Evolutionary conservation across 129 eudicot species (phyloP).

Genomic region (Arctium lappa): DNA sequence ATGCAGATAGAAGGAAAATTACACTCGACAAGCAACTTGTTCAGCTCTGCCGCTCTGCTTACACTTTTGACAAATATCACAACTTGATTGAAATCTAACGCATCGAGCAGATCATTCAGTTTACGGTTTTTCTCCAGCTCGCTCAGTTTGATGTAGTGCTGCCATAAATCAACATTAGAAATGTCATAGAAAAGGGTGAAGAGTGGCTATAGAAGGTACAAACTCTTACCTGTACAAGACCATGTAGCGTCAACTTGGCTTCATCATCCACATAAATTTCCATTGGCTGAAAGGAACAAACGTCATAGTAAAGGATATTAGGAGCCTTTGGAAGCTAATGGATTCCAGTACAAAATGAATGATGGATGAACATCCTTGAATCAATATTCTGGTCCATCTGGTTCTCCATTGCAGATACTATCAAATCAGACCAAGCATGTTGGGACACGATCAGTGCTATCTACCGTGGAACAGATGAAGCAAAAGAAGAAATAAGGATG

Average conservation of each 20-base stretch:
- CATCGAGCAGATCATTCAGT: slow-evolving; percentile 33
- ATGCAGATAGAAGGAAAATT: slow-evolving; percentile 35
- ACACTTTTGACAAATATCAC: slow-evolving; percentile 37
- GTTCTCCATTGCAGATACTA: slow-evolving; percentile 38
- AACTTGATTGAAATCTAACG: slow-evolving; percentile 36
- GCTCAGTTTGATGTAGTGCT: slow-evolving; percentile 31
- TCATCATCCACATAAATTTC: slow-evolving; percentile 91
- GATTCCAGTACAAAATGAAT: slow-evolving; percentile 11
- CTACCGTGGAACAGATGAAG: not conserved
- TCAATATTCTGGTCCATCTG: slow-evolving; percentile 26
- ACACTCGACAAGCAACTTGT: slow-evolving; percentile 37
- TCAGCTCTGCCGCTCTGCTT: slow-evolving; percentile 31
- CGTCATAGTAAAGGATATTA: slow-evolving; percentile 62
- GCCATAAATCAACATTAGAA: not conserved
- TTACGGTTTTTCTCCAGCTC: slow-evolving; percentile 40
- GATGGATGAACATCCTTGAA: not conserved
- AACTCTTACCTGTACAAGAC: slow-evolving; percentile 74
- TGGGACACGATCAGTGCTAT: not conserved
- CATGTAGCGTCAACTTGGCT: slow-evolving; percentile 87
- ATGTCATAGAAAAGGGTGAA: too few relatives aligned
- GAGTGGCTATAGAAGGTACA: not conserved
- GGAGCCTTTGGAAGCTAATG: slow-evolving; percentile 52
- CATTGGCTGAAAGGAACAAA: slow-evolving; percentile 87
- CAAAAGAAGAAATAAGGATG: not conserved
- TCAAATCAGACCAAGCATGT: slow-evolving; percentile 10